Conservation (phyloP, 208 protist species). For the Crithidia sp. region DNA sequence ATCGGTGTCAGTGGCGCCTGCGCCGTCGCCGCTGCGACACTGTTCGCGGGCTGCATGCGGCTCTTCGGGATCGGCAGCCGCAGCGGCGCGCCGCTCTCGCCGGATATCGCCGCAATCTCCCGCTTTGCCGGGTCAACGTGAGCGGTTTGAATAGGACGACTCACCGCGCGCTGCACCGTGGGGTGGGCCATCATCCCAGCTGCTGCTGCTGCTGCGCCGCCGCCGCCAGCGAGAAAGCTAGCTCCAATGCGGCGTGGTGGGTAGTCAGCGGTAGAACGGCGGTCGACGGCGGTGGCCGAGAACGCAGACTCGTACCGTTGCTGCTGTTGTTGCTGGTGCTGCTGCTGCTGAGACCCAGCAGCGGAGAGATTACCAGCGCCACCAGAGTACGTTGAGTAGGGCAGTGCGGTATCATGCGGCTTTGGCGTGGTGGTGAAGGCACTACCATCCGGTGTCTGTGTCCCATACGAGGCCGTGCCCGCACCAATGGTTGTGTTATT, state of each 20-base stretch:
- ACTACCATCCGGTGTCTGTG: not conserved
- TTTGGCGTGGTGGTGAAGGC: not conserved
- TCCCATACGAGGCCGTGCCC: not conserved
- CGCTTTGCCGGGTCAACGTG: constrained; percentile 4
- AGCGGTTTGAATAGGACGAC: not conserved
- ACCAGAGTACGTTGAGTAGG: too few species aligned
- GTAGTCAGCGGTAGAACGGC: constrained; percentile 16
- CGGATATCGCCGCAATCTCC: not conserved
- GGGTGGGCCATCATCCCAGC: not conserved
- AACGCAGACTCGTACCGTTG: constrained; percentile 1
- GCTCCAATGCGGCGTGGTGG: constrained; percentile 6
- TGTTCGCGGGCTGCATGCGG: not conserved
- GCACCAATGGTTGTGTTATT: not conserved
- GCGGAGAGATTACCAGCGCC: too few species aligned
- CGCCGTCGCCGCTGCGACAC: not conserved
- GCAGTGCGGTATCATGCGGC: not conserved
- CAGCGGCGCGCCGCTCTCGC: constrained; percentile 5
- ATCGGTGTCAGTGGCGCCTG: not conserved
- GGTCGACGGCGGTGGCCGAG: not conserved
- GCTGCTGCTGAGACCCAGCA: not conserved
- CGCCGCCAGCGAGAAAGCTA: not conserved
- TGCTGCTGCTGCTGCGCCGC: not conserved
- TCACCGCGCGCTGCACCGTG: constrained; percentile 5
- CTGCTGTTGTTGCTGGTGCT: constrained; percentile 5
- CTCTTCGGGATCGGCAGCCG: constrained; percentile 9